These are phyloP conservation scores for Cercospora sojina DNA, from an alignment of 2,329 filamentous ascomycete species.

Conservation along the genomic window DNA sequence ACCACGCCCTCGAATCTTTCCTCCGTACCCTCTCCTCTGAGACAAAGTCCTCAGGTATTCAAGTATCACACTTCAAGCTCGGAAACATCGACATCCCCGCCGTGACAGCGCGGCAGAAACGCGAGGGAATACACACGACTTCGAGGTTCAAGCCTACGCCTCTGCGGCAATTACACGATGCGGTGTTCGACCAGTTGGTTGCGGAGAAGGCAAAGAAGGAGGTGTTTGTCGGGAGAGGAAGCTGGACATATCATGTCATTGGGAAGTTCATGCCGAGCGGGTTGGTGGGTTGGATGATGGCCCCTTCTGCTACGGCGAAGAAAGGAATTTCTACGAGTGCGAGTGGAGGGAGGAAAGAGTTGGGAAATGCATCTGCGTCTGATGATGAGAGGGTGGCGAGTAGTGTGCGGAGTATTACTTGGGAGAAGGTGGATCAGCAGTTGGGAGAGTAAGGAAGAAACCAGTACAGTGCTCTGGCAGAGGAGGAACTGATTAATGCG, in stretches of 20 bases:
- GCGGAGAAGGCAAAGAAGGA: slow-evolving; percentile 59
- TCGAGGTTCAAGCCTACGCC: slow-evolving; percentile 52
- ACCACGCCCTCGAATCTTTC: slow-evolving; percentile 82
- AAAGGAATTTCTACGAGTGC: not conserved
- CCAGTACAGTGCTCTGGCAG: not conserved
- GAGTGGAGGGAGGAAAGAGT: not conserved
- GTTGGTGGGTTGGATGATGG: slow-evolving; percentile 92
- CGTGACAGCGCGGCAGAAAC: slow-evolving; percentile 48
- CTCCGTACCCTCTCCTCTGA: slow-evolving; percentile 77
- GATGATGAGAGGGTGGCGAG: slow-evolving; percentile 35
- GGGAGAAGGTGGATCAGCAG: slow-evolving; percentile 48
- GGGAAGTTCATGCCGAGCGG: slow-evolving; percentile 75
- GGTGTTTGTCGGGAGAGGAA: slow-evolving; percentile 80
- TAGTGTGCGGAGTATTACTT: slow-evolving; percentile 48
- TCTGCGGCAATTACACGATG: slow-evolving; percentile 76
- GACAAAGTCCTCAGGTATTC: slow-evolving; percentile 70
- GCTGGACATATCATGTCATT: slow-evolving; percentile 79
- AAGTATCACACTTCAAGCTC: slow-evolving; percentile 83
- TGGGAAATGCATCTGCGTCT: not conserved
- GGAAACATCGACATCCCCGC: slow-evolving; percentile 84
- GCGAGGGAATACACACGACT: slow-evolving; percentile 38
- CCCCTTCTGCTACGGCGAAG: slow-evolving; percentile 53
- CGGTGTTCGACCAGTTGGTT: slow-evolving; percentile 86
- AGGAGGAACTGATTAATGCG: not conserved
- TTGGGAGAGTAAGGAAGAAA: not conserved